Percentiles rank a stretch among this genome's conserved stretches.
These are phyloP conservation scores for Cercospora janseana DNA, from an alignment of 2,329 filamentous ascomycete species.

Conservation along the genomic window DNA sequence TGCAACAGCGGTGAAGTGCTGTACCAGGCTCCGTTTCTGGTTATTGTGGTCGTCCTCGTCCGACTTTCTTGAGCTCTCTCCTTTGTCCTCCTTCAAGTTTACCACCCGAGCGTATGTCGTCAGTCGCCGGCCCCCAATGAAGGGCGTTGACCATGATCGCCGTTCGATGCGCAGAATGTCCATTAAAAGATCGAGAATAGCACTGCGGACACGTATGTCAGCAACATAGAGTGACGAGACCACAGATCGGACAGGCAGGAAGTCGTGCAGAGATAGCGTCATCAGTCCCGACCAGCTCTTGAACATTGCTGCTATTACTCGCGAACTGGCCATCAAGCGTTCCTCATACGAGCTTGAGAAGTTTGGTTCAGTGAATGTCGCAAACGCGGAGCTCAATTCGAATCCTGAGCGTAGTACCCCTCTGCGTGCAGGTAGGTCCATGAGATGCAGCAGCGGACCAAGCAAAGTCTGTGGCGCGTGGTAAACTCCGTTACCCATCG, in stretches of 20 bases:
- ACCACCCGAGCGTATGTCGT: conserved; percentile 96
- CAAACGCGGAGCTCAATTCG: conserved; percentile 81
- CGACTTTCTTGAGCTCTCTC: conserved; percentile 51
- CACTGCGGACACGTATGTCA: conserved; percentile 61
- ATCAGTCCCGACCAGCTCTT: conserved; percentile 94
- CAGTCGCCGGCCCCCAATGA: conserved; percentile 83
- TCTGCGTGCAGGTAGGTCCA: conserved; percentile 78
- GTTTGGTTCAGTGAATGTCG: conserved; percentile 83
- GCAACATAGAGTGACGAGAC: conserved; percentile 63
- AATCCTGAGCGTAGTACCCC: conserved; percentile 83
- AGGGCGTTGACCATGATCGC: conserved; percentile 91
- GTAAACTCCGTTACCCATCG: conserved; percentile 84
- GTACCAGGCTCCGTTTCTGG: conserved; percentile 72
- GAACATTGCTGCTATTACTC: conserved; percentile 85
- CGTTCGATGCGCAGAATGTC: conserved; percentile 84
- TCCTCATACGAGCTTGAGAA: conserved; percentile 57
- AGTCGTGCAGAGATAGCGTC: conserved; percentile 82
- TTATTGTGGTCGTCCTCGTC: conserved; percentile 61
- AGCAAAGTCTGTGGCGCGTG: conserved; percentile 88
- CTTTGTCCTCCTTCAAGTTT: conserved; percentile 66
- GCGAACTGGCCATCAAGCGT: conserved; percentile 78
- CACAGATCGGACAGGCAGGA: conserved; percentile 78
- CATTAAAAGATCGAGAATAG: conserved; percentile 85
- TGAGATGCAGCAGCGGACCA: conserved; percentile 80
- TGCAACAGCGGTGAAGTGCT: conserved; percentile 89